Conservation (phyloP, 805 yeast species). For the Candida manassasensis region DNA sequence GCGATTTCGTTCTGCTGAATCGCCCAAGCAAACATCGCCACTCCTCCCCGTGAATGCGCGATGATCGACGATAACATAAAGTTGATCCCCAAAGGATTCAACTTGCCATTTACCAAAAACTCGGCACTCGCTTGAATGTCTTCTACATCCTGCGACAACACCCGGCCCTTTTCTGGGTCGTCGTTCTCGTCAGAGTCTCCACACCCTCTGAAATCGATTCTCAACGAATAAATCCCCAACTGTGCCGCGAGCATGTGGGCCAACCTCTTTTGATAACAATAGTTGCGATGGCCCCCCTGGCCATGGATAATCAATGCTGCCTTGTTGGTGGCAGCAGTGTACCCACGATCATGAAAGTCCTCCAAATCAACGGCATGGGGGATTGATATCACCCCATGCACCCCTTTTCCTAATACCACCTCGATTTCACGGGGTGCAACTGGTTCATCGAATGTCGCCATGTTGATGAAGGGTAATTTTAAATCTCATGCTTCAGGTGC, state of each 20-base stretch:
- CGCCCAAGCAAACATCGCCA: conserved; percentile 74
- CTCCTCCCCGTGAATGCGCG: conserved; percentile 78
- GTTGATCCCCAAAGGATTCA: conserved; percentile 35
- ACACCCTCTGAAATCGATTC: conserved; percentile 84
- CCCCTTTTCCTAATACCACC: conserved; percentile 31
- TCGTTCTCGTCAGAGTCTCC: conserved; percentile 64
- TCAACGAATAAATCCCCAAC: conserved; percentile 58
- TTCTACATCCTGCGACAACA: conserved; percentile 57
- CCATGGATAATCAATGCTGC: conserved; percentile 75
- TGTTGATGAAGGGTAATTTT: background rate
- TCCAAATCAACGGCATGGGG: conserved; percentile 29
- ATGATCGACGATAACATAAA: conserved; percentile 54
- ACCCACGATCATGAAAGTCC: conserved; percentile 19
- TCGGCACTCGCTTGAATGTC: conserved; percentile 50
- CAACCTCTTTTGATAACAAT: conserved; percentile 62
- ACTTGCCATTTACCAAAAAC: conserved; percentile 21
- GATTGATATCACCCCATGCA: conserved; percentile 34
- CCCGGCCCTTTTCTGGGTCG: conserved; percentile 45
- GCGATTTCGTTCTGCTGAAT: conserved; percentile 36
- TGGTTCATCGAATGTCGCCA: background rate
- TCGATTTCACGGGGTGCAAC: conserved; percentile 30
- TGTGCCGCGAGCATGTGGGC: conserved; percentile 57
- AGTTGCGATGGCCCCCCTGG: conserved; percentile 77
- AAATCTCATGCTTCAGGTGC: no score
- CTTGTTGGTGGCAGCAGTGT: conserved; percentile 41